phyloP scores from a whole-genome alignment of 192 early-diverging fungal genomes.

The Umbelopsis isabellina region DNA sequence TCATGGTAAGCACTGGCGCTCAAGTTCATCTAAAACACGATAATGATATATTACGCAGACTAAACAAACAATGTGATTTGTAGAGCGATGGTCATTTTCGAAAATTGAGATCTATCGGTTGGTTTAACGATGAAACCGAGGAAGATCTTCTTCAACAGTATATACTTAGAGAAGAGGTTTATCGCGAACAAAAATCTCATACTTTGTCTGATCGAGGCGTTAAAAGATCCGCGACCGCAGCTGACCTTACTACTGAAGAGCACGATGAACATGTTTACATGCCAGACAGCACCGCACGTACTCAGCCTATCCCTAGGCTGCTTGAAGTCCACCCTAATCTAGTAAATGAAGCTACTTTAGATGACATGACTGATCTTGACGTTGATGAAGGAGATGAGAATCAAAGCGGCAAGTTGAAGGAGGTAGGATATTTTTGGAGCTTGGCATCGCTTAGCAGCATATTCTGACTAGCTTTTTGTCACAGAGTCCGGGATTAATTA shows the following conservation, averaged over 20 bases:
- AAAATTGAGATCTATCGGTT: conserved; percentile 62
- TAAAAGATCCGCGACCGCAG: no score
- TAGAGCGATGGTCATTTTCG: conserved; percentile 61
- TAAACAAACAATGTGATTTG: not conserved
- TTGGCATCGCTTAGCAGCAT: not conserved
- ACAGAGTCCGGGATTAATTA: conserved; percentile 33
- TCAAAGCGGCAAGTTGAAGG: not conserved
- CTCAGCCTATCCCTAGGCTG: no score
- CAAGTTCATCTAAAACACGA: not conserved
- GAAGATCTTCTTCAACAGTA: conserved; percentile 52
- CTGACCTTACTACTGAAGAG: no score
- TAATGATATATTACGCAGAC: not conserved
- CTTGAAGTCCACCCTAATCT: no score
- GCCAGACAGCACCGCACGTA: no score
- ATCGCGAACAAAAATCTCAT: not conserved
- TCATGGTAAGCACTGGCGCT: conserved; percentile 48
- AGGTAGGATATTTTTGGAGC: not conserved
- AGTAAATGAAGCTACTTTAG: no score
- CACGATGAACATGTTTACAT: no score
- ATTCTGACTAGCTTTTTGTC: not conserved
- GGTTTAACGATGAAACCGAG: conserved; percentile 67
- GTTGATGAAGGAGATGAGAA: no score
- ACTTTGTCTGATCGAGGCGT: no score
- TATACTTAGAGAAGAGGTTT: conserved; percentile 41
- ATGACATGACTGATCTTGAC: no score